Conservation (phyloP, 2,329 filamentous ascomycete species). For the Exophiala oligosperma region DNA sequence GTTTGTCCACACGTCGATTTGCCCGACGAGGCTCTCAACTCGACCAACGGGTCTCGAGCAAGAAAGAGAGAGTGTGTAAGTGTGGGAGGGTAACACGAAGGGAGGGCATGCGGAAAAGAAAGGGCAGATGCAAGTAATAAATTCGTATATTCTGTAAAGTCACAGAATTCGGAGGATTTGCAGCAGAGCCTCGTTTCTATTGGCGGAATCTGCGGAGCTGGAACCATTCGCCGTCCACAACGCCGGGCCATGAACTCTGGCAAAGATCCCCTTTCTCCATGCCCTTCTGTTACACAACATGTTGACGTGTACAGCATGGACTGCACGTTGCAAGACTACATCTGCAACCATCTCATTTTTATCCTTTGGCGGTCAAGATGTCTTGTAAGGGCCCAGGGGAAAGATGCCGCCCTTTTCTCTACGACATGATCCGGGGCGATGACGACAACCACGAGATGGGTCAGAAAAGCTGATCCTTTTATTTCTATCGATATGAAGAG, state of each 20-base stretch:
- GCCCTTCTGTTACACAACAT: conserved; percentile 17
- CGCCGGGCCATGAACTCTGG: conserved; percentile 5
- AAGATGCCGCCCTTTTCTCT: no score
- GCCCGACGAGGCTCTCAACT: background rate
- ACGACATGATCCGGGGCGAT: no score
- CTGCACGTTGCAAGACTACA: conserved; percentile 3
- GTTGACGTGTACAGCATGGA: conserved; percentile 8
- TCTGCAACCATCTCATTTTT: background rate
- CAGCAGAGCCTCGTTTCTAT: background rate
- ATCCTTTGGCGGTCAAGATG: background rate
- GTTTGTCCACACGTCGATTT: conserved; percentile 9
- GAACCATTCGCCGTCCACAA: conserved; percentile 15
- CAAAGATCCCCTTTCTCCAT: background rate
- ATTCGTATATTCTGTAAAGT: background rate
- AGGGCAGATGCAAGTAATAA: background rate
- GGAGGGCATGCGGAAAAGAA: conserved; percentile 1
- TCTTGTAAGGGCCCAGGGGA: no score
- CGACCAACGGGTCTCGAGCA: no score
- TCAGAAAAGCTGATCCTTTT: conserved; percentile 1
- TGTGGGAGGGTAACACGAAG: background rate
- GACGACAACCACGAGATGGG: background rate
- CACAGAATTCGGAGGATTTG: background rate
- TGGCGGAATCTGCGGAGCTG: background rate
- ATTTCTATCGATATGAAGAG: conserved; percentile 17
- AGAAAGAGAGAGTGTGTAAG: no score